phyloP scores from a whole-genome alignment of 176 grass and related monocot genomes.

The Echinochloa phyllopogon region DNA sequence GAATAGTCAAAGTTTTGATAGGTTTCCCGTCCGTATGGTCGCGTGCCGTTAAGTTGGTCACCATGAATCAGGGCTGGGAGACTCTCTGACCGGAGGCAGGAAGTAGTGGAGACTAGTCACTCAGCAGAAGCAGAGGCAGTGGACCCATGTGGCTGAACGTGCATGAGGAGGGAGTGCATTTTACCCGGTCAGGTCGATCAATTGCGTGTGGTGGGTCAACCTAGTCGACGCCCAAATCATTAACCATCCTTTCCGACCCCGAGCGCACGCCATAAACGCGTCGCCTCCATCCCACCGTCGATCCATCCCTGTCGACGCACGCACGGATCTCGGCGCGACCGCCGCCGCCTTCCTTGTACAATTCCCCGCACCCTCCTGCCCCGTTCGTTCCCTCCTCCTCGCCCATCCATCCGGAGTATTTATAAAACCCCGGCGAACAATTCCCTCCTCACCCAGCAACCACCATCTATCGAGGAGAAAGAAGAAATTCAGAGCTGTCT shows the following conservation, averaged over 20 bases:
- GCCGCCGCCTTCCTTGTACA: slow-evolving; percentile 7
- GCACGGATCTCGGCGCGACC: slow-evolving; percentile 26
- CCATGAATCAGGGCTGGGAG: too few relatives aligned
- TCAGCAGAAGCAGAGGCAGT: too few relatives aligned
- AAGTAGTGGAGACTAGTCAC: too few relatives aligned
- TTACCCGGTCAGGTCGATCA: too few relatives aligned
- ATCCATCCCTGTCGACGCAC: neutral
- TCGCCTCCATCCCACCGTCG: neutral
- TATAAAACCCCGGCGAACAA: slow-evolving; percentile 21
- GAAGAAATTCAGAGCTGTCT: neutral
- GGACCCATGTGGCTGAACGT: too few relatives aligned
- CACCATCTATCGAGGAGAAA: neutral
- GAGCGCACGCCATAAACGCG: slow-evolving; percentile 51
- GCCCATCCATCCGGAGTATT: neutral
- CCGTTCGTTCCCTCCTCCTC: neutral
- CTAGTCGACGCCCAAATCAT: slow-evolving; percentile 27
- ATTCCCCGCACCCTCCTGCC: neutral
- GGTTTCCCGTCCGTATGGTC: too few relatives aligned
- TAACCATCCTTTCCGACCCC: neutral
- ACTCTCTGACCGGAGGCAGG: too few relatives aligned
- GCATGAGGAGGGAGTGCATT: too few relatives aligned
- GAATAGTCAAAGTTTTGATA: too few relatives aligned
- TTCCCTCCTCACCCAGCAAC: neutral
- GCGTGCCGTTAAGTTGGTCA: too few relatives aligned
- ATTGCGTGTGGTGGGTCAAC: neutral